Conservation (phyloP, 2,329 filamentous ascomycete genomes). For the Curvularia lunata region DNA sequence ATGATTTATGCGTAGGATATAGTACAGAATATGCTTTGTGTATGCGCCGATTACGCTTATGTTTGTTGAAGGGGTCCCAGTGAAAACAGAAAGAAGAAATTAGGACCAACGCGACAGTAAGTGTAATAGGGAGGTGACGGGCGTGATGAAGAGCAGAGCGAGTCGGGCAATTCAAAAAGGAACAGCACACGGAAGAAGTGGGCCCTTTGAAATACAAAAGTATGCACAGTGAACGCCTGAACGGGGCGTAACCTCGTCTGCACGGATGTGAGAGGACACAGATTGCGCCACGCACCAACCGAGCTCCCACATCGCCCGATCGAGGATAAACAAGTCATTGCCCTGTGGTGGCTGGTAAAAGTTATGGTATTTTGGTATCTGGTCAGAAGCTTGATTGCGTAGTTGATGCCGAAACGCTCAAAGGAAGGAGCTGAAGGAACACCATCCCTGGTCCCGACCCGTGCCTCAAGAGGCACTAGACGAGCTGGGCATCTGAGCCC, state of each 20-base stretch:
- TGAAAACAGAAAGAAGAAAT: slow-evolving; percentile 7
- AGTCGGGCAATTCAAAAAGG: slow-evolving; percentile 13
- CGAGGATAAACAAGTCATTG: slow-evolving; percentile 14
- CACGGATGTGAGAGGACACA: slow-evolving; percentile 6
- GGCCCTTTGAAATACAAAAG: neutral
- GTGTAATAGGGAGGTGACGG: slow-evolving; percentile 10
- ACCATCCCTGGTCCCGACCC: slow-evolving; percentile 15
- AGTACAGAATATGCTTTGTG: neutral
- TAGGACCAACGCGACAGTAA: slow-evolving; percentile 14
- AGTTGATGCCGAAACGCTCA: slow-evolving; percentile 20
- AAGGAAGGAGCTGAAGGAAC: slow-evolving; percentile 25
- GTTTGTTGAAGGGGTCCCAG: neutral
- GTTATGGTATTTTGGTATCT: slow-evolving; percentile 22
- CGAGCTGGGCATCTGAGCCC: slow-evolving; percentile 21
- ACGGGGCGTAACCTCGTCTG: slow-evolving; percentile 16
- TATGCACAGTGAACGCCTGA: slow-evolving; percentile 18
- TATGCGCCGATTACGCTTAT: neutral
- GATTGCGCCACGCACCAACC: slow-evolving; percentile 16
- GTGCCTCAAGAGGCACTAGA: slow-evolving; percentile 9
- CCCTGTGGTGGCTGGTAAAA: slow-evolving; percentile 19
- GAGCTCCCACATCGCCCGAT: slow-evolving; percentile 6
- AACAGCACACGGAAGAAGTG: slow-evolving; percentile 14
- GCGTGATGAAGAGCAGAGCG: slow-evolving; percentile 15
- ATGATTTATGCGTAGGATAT: slow-evolving; percentile 1
- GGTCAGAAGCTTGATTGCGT: slow-evolving; percentile 27